Percentiles rank a stretch among this genome's conserved stretches.
These are phyloP conservation scores for Immersiella caudata DNA, from an alignment of 495 filamentous ascomycete species.

Conservation along the genomic window DNA sequence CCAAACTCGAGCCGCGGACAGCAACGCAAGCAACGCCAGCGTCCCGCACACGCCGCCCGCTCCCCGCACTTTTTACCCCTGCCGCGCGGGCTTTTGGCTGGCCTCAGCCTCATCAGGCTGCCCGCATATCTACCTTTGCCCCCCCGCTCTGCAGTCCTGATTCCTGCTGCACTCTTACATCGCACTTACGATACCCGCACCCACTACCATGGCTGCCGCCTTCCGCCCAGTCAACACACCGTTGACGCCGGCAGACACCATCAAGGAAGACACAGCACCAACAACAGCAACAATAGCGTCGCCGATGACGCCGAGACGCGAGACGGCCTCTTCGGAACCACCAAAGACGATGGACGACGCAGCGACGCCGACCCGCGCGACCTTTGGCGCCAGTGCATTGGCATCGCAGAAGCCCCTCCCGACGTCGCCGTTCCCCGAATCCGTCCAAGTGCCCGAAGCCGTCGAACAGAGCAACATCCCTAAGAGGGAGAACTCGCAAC, in stretches of 20 bases:
- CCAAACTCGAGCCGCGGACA: slow-evolving; percentile 28
- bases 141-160: slow-evolving; percentile 24
- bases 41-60: slow-evolving; percentile 10
- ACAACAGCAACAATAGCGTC: slow-evolving; percentile 57
- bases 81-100: slow-evolving; percentile 32
- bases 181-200: slow-evolving; percentile 16
- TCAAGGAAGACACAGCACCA: slow-evolving; percentile 48
- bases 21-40: background rate
- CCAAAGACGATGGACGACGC: slow-evolving; percentile 48
- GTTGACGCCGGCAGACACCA: slow-evolving; percentile 54
- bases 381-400: slow-evolving; percentile 49
- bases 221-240: slow-evolving; percentile 81
- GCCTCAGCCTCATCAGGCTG: slow-evolving; percentile 42
- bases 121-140: slow-evolving; percentile 35
- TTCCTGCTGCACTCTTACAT: slow-evolving; percentile 27
- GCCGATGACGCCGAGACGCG: slow-evolving; percentile 63
- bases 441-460: slow-evolving; percentile 51
- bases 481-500: slow-evolving; percentile 63
- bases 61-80: slow-evolving; percentile 42
- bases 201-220: slow-evolving; percentile 50
- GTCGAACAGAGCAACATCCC: slow-evolving; percentile 42
- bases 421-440: slow-evolving; percentile 57
- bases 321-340: slow-evolving; percentile 47
- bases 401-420: slow-evolving; percentile 64
- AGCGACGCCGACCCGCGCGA: slow-evolving; percentile 65